phyloP scores from a whole-genome alignment of 108 stramenopile genomes.

The Bacterosira constricta region DNA sequence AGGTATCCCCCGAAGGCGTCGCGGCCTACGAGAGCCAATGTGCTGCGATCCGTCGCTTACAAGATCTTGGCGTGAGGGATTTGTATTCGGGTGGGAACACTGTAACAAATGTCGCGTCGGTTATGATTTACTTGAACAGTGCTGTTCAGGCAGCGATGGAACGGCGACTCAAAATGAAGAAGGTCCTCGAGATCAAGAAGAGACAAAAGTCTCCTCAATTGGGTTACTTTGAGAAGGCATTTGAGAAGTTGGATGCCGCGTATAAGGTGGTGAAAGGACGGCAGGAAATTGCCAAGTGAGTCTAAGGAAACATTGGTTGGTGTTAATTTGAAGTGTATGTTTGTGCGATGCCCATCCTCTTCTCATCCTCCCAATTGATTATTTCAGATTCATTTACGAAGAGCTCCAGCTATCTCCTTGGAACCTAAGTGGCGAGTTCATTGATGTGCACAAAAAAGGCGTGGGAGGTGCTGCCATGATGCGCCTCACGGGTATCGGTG shows the following conservation, averaged over 20 bases:
- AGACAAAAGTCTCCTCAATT: conserved; percentile 51
- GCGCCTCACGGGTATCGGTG: conserved; percentile 88
- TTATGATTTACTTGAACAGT: conserved; percentile 78
- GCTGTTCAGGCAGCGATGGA: conserved; percentile 68
- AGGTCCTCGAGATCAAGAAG: conserved; percentile 60
- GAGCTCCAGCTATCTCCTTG: conserved; percentile 85
- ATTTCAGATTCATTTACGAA: conserved; percentile 76
- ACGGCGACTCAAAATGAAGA: conserved; percentile 66
- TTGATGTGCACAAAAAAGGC: conserved; percentile 87
- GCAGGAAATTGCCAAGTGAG: conserved; percentile 77
- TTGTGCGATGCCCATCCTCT: background rate
- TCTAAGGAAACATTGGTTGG: background rate
- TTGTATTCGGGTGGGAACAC: conserved; percentile 66
- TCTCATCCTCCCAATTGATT: background rate
- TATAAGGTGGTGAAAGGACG: conserved; percentile 69
- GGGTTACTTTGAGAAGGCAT: conserved; percentile 67
- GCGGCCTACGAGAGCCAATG: conserved; percentile 72
- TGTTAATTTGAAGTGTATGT: too few species aligned
- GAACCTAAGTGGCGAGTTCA: conserved; percentile 84
- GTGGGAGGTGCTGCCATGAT: conserved; percentile 86
- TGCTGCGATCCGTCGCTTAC: conserved; percentile 65
- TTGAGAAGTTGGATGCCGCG: conserved; percentile 55
- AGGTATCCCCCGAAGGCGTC: conserved; percentile 70
- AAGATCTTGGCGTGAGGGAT: conserved; percentile 80
- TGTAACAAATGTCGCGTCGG: conserved; percentile 64